Base-by-base conservation (phyloP, 257 asterid genomes). In the Leptodermis oblonga region DNA sequence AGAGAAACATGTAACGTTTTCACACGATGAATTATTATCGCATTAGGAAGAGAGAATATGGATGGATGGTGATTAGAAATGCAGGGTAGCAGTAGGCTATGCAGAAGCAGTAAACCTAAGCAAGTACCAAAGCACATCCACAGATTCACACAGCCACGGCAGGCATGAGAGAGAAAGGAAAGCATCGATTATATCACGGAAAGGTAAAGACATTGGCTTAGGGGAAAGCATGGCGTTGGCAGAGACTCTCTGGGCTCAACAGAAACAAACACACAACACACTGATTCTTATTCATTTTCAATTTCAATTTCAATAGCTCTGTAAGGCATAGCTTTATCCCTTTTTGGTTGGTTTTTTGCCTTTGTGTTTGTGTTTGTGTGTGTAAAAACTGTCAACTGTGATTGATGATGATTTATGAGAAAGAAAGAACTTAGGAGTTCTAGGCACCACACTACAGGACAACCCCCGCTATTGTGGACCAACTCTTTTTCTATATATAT, bases 181-280 rank as follows among this genome's bases (percentile, higher is more conserved):
- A 31, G 75, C 75, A 79, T 75, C 83, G 78, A 75, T 56, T 75
- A 28, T 37, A 65, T 75, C 82, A 77, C 81, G 73, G 78, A 78
- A 80, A 82, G 70, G 81, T 31, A 72, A 77, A 72, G 79, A 79
- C 80, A 67, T 59, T 70, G 75, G 43, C 43, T 75, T 72, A 31
- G 78, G 85, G 79, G 73, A 74, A 83, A 83, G 90, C 78, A 83
- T 79, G 88, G 85, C 46, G 70, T 68, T 73, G 76, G 69, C 84
- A 80, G 82, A 71, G 58, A 36, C 48, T 66, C 36, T 15, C 59
- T 53, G 54, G 54, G 72, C 62, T 34, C 39, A 17, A 73, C 67
- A 46, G 74, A 74, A 72, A 70, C 17, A 34, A 49, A 70, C 45
- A 49, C 76, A 55, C 75, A 61, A 65, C 53, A 28, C 63, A 59